phyloP scores from a whole-genome alignment of 345 rosid species.

The Psidium guajava region DNA sequence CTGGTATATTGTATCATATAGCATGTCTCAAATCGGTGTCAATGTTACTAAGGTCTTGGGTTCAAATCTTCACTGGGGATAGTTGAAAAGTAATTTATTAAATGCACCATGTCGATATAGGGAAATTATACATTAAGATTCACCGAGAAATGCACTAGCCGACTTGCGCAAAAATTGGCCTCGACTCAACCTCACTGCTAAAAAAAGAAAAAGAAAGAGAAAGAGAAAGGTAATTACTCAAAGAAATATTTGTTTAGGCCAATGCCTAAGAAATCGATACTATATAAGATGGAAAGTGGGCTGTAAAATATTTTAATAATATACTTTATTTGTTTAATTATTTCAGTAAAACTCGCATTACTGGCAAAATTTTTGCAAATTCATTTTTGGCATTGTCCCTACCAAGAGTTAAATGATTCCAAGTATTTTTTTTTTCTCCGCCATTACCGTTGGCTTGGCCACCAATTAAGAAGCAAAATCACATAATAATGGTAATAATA shows the following conservation, averaged over 20 bases:
- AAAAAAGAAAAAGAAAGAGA: background rate
- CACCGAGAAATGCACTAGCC: background rate
- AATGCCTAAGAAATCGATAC: background rate
- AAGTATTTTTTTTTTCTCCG: background rate
- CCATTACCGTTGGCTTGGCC: background rate
- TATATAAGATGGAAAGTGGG: background rate
- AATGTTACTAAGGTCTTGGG: background rate
- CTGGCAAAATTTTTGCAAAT: background rate
- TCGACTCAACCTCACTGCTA: background rate
- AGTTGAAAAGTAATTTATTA: background rate
- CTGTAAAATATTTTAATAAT: background rate
- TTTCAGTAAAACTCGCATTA: background rate
- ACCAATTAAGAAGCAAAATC: background rate
- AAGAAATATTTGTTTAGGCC: too few relatives aligned
- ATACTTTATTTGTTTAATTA: background rate
- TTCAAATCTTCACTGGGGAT: background rate
- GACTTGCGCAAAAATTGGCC: too few relatives aligned
- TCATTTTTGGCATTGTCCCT: background rate
- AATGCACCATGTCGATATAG: background rate
- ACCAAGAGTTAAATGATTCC: background rate
- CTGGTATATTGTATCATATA: too few relatives aligned
- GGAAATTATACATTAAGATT: background rate
- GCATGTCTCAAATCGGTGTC: too few relatives aligned
- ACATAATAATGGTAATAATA: background rate
- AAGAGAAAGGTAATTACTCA: too few relatives aligned